Base-by-base conservation (phyloP, 2,329 filamentous ascomycete species). In the Arachnomyces sp. region DNA sequence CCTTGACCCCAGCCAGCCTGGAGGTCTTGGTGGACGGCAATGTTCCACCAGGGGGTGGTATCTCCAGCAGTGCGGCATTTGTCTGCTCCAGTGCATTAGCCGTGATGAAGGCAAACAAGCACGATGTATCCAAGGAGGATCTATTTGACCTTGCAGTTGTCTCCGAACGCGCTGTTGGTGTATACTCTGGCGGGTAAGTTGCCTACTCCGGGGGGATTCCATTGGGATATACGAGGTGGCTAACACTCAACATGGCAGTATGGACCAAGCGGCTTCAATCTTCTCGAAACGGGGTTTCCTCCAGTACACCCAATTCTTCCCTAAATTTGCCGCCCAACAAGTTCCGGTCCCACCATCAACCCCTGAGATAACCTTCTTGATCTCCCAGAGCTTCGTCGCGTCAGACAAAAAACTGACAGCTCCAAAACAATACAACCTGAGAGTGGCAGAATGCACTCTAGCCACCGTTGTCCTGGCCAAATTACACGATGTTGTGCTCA, bases 191-290 rank as follows among this genome's bases (percentile, higher is more conserved):
- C 62, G 92, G 86, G 84, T 86, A 67, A 69, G 79, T 52, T 52
- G 12, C 13, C 16, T 31, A 17, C 18, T 33, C 17, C 15, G n/a
- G n/a, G n/a, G n/a, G n/a, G n/a, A 17, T 29, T 7, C 33, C n/a
- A 12, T 16, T 37, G 38, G 28, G 30, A 12, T n/a, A 3, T 36
- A 17, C 5, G 8, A 9, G 15, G 1, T 34, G 29, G 44, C 56
- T 62, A 48, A 65, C 47, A 21, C n/a, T n/a, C n/a, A 14, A 14
- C 32, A 29, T 28, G 41, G 45, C 46, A 87, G 89, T 41, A 96
- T 98, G 92, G 92, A 98, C 58, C 92, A 98, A 68, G 82, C 88
- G 11, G 92, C 92, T 28, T 96, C 90, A 0, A 90, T 98, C 48
- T 92, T 98, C 65, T 90, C 88, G 0, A 75, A 86, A 54, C 80